phyloP scores from a whole-genome alignment of 2,329 filamentous ascomycete species.

The Trichoderma arundinaceum region DNA sequence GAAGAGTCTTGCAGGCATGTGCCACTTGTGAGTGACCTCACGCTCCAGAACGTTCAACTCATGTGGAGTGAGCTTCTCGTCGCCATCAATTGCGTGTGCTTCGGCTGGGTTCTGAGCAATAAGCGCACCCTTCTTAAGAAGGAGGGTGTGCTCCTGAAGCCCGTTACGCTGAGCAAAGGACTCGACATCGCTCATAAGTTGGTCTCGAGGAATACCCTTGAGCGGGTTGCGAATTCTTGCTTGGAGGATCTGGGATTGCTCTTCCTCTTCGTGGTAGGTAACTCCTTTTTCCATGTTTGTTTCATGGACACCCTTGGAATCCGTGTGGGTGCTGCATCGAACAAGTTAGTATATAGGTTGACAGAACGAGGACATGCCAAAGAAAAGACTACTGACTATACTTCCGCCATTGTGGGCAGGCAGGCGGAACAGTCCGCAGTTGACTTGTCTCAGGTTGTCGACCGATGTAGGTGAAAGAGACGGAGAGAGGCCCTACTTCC shows the following conservation, averaged over 20 bases:
- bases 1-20: constrained; percentile 65
- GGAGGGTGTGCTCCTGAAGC: constrained; percentile 61
- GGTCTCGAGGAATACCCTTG: constrained; percentile 55
- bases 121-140: constrained; percentile 63
- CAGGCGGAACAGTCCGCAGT: constrained; percentile 12
- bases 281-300: constrained; percentile 39
- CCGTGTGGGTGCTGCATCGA: constrained; percentile 28
- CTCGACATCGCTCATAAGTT: constrained; percentile 64
- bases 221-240: constrained; percentile 56
- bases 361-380: neutral
- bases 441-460: constrained; percentile 14
- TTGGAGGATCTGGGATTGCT: constrained; percentile 49
- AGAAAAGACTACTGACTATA: constrained; percentile 25
- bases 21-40: constrained; percentile 70
- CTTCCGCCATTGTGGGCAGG: constrained; percentile 23
- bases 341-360: constrained; percentile 18
- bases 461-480: neutral
- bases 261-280: constrained; percentile 43
- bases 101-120: constrained; percentile 63
- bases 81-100: constrained; percentile 60
- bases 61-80: constrained; percentile 60
- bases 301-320: constrained; percentile 33
- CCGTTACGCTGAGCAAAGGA: constrained; percentile 62
- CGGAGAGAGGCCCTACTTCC: constrained; percentile 17
- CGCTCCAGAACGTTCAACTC: constrained; percentile 64